Conservation (phyloP, 2,329 filamentous ascomycete genomes). For the Rhytidhysteron rufulum region DNA sequence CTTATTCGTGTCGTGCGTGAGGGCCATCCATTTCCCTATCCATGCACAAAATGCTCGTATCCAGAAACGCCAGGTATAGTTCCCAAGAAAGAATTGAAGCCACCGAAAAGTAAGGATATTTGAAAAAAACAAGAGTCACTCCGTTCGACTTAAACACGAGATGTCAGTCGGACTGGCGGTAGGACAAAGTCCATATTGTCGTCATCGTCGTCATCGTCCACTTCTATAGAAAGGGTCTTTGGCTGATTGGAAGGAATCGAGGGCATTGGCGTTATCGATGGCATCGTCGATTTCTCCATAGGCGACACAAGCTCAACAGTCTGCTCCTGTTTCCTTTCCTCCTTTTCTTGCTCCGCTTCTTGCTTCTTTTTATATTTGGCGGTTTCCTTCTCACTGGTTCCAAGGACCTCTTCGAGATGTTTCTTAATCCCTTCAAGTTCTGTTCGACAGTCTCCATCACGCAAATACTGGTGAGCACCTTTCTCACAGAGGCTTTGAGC, state of each 20-base stretch:
- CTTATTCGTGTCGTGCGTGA: constrained; percentile 5
- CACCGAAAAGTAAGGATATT: no score
- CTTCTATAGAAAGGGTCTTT: constrained; percentile 30
- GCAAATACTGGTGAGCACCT: constrained; percentile 84
- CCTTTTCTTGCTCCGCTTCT: constrained; percentile 12
- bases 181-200: constrained; percentile 31
- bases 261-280: constrained; percentile 7
- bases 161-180: constrained; percentile 34
- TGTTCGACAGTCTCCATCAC: constrained; percentile 76
- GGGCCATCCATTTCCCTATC: constrained; percentile 2
- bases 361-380: constrained; percentile 20
- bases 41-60: background rate
- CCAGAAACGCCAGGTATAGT: background rate
- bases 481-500: constrained; percentile 80
- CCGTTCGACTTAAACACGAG: constrained; percentile 18
- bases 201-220: constrained; percentile 29
- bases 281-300: constrained; percentile 5
- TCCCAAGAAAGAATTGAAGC: constrained; percentile 5
- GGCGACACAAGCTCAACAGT: constrained; percentile 15
- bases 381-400: constrained; percentile 49
- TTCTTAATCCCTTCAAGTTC: constrained; percentile 69
- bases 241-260: constrained; percentile 1
- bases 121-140: no score
- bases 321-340: constrained; percentile 10
- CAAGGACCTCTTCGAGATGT: constrained; percentile 61